Evolutionary conservation across 768 basidiomycete species (phyloP).

Genomic region (Gymnopilus dilepis): DNA sequence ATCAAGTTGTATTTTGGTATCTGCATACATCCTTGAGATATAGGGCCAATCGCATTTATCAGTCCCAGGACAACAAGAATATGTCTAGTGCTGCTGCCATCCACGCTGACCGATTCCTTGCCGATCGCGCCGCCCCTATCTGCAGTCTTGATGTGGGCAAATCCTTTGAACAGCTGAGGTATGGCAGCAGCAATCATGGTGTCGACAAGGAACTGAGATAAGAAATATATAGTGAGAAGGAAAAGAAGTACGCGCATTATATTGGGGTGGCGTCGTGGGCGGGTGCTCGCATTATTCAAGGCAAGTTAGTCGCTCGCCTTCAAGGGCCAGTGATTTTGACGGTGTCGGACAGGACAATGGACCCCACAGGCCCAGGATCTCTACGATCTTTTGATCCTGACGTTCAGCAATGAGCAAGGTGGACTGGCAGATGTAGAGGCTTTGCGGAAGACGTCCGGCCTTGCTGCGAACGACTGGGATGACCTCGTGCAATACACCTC

Average conservation of each 20-base stretch:
- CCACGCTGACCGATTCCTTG: constrained; percentile 67
- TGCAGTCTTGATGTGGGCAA: constrained; percentile 72
- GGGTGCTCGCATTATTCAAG: constrained; percentile 81
- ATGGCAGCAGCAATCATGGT: constrained; percentile 9
- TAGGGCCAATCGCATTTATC: constrained; percentile 3
- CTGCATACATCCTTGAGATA: constrained; percentile 12
- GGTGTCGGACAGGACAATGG: constrained; percentile 62
- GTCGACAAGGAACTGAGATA: constrained; percentile 8
- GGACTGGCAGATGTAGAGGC: constrained; percentile 59
- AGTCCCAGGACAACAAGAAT: constrained; percentile 20
- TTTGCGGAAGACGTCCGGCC: constrained; percentile 57
- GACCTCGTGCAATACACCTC: constrained; percentile 72
- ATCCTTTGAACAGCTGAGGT: constrained; percentile 76
- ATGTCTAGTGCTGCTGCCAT: constrained; percentile 37
- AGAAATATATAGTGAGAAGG: constrained; percentile 54
- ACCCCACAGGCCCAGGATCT: constrained; percentile 70
- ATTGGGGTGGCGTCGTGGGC: constrained; percentile 80
- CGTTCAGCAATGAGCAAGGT: constrained; percentile 62
- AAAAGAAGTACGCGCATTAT: constrained; percentile 82
- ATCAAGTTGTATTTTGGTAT: constrained; percentile 21
- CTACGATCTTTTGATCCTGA: constrained; percentile 73
- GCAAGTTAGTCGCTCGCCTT: constrained; percentile 21
- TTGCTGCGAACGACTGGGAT: constrained; percentile 68
- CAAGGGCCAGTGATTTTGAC: background rate
- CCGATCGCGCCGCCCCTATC: constrained; percentile 77